Evolutionary conservation across 768 basidiomycete genomes (phyloP).

Genomic region (Calocera viscosa): DNA sequence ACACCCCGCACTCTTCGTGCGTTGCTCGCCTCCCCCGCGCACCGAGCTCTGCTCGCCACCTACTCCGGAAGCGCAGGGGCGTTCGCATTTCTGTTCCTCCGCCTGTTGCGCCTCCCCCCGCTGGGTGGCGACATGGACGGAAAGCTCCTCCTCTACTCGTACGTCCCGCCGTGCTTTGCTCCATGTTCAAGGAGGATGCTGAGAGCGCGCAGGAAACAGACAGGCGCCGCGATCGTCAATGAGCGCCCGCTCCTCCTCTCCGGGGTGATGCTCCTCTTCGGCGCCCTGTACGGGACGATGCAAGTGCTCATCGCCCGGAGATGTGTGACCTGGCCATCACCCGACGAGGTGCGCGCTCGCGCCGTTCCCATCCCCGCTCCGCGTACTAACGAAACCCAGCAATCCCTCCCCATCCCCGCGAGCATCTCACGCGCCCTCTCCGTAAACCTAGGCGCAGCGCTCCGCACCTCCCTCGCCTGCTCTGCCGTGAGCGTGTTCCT

Average conservation of each 20-base stretch:
- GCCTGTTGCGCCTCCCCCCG: not conserved
- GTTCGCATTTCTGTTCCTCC: not conserved
- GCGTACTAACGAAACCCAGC: not conserved
- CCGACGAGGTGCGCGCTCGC: not conserved
- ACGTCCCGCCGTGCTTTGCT: not conserved
- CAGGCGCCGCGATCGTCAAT: not conserved
- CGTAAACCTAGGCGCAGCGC: not conserved
- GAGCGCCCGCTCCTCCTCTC: not conserved
- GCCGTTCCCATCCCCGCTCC: not conserved
- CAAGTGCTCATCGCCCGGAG: not conserved
- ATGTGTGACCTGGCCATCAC: not conserved
- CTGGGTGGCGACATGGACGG: not conserved
- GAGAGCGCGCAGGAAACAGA: not conserved
- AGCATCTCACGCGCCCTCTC: not conserved
- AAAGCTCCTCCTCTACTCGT: not conserved
- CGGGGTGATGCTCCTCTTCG: not conserved
- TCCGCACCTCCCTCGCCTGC: not conserved
- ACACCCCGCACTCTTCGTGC: not conserved
- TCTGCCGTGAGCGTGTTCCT: not conserved
- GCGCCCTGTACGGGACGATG: not conserved
- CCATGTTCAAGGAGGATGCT: not conserved
- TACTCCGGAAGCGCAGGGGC: not conserved
- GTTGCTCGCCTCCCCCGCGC: not conserved
- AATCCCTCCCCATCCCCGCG: not conserved
- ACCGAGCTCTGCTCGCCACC: not conserved